Evolutionary conservation across 2,329 filamentous ascomycete species (phyloP), one percentile per base, ranked within the genome.

Genomic region (Emergomyces pasteurianus): DNA sequence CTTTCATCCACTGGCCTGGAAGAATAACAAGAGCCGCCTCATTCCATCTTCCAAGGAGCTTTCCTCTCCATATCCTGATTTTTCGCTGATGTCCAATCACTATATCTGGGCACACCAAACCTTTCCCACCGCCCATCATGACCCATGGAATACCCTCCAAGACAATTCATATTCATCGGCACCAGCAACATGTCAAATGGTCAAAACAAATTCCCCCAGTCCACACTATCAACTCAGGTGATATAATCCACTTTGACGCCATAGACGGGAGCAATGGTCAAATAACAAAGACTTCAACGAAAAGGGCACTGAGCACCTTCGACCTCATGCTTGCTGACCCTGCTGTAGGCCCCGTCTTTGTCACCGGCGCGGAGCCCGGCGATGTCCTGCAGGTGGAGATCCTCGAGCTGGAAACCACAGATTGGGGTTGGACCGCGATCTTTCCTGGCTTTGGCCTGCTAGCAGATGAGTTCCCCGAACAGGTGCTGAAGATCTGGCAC

Each of bases 401-500:
- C 58, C 72, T 81, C 18, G 72, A 74, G 28, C 71, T 82, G 4
- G 64, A 73, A 60, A 73, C 78, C 5, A 75, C 73, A 2, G 70
- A 73, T 59, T 82, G 77, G 72, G 81, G 80, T 36, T 83, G 80
- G 80, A 81, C 80, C 0, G 78, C 75, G n/a, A 74, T 82, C 36
- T 73, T 82, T 57, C 77, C 77, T 0, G 74, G 72, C 21, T 81
- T 82, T 63, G 80, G 81, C 3, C 73, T 83, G 8, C 67, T 83
- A 16, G 69, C 73, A 2, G 78, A 80, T 55, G 79, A 81, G 54
- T 81, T 78, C 60, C 68, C 73, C 0, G 70, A 76, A 2, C 69
- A 75, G 12, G 65, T 67, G 14, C 69, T 82, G 61, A 80, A 80
- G 64, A 78, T 81, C 53, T 81, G 79, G 79, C 72, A 79, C 49